Percentiles rank a stretch among this genome's conserved stretches.
phyloP scores from a whole-genome alignment of 345 rosid species.

The Ailanthus altissimus region DNA sequence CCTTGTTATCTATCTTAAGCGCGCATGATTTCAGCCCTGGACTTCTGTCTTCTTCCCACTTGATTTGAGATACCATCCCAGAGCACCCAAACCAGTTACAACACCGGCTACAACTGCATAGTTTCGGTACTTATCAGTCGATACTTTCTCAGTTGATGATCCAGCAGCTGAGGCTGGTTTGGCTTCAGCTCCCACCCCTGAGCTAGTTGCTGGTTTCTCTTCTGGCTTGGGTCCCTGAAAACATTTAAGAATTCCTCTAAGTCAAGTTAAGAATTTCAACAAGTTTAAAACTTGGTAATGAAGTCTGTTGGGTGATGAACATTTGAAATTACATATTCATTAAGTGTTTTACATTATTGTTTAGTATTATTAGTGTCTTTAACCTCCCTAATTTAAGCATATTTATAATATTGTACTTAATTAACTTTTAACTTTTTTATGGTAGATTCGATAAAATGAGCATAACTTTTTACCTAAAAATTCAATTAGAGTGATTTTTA shows the following conservation, averaged over 20 bases:
- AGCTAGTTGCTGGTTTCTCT: conserved; percentile 47
- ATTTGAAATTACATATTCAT: too few species aligned
- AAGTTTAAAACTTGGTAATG: too few species aligned
- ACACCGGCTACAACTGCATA: conserved; percentile 85
- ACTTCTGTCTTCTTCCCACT: conserved; percentile 67
- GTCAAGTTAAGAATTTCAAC: too few species aligned
- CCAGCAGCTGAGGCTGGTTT: conserved; percentile 54
- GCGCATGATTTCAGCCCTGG: conserved; percentile 46
- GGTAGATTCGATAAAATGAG: too few species aligned
- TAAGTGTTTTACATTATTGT: too few species aligned
- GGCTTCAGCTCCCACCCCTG: conserved; percentile 43
- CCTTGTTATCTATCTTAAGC: not conserved
- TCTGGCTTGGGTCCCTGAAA: conserved; percentile 74
- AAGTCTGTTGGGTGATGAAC: too few species aligned
- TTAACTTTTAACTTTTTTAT: too few species aligned
- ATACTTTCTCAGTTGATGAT: conserved; percentile 56
- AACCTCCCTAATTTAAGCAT: too few species aligned
- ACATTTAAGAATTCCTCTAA: not conserved
- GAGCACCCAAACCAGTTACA: conserved; percentile 56
- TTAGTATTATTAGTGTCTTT: too few species aligned
- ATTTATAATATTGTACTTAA: too few species aligned
- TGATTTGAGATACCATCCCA: conserved; percentile 89
- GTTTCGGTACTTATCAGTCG: conserved; percentile 72
- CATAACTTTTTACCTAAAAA: too few species aligned
- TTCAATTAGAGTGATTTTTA: too few species aligned